Conservation (phyloP, 768 basidiomycete genomes). For the Xerocomus spinulosus region DNA sequence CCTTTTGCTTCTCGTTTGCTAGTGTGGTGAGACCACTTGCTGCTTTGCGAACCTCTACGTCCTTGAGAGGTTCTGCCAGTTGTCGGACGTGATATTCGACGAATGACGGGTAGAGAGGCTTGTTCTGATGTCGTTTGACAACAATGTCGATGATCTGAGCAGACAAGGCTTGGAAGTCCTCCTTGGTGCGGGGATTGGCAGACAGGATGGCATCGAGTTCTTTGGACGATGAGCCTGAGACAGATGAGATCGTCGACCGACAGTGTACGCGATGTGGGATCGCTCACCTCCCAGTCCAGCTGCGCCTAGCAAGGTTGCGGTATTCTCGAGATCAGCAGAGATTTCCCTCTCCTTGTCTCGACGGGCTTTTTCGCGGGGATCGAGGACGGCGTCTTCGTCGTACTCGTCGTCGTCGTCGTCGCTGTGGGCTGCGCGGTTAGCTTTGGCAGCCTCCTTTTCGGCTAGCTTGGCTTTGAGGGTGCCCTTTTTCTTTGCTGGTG, state of each 20-base stretch:
- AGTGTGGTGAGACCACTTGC: conserved; percentile 80
- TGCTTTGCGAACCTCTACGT: conserved; percentile 88
- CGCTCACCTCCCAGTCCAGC: conserved; percentile 58
- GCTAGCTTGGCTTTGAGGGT: conserved; percentile 88
- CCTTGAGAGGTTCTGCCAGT: conserved; percentile 72
- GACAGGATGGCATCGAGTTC: conserved; percentile 72
- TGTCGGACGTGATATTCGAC: conserved; percentile 80
- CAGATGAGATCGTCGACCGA: conserved; percentile 1
- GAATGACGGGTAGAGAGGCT: conserved; percentile 80
- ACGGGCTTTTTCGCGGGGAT: conserved; percentile 74
- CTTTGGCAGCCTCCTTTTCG: conserved; percentile 81
- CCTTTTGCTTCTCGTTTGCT: conserved; percentile 94
- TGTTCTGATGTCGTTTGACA: conserved; percentile 73
- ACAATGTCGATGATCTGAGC: conserved; percentile 67
- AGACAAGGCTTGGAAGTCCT: conserved; percentile 78
- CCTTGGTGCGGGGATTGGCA: conserved; percentile 80
- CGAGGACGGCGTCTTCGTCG: conserved; percentile 70
- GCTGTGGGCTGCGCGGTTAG: conserved; percentile 40
- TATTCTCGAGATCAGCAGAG: conserved; percentile 81
- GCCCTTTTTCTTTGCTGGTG: conserved; percentile 87
- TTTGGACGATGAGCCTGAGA: conserved; percentile 57
- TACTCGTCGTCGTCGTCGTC: conserved; percentile 46
- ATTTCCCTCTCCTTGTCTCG: conserved; percentile 78
- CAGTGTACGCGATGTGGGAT: not conserved
- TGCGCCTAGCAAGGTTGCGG: conserved; percentile 75